These are phyloP conservation scores for Phoma herbarum DNA, from an alignment of 2,329 filamentous ascomycete genomes.

Conservation along the genomic window DNA sequence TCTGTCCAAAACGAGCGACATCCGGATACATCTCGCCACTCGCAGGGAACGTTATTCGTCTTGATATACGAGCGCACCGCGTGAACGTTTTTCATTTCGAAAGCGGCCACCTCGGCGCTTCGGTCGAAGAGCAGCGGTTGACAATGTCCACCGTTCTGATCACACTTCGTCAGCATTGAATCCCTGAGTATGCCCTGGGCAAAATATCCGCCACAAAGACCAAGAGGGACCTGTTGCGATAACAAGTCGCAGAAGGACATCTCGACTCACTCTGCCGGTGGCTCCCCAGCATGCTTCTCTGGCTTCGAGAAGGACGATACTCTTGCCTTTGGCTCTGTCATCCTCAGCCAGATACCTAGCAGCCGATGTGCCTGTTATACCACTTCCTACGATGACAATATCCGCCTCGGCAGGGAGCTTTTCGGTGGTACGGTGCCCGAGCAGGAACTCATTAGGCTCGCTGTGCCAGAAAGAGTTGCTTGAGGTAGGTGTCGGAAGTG, in stretches of 20 bases:
- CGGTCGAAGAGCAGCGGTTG: conserved; percentile 73
- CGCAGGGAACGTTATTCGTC: conserved; percentile 69
- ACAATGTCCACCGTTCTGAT: conserved; percentile 69
- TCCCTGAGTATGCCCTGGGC: neutral
- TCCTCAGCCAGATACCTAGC: conserved; percentile 67
- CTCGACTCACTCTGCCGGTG: conserved; percentile 73
- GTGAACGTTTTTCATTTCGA: conserved; percentile 75
- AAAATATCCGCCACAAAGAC: too few species aligned
- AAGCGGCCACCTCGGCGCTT: conserved; percentile 69
- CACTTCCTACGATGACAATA: conserved; percentile 76
- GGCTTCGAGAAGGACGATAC: conserved; percentile 78
- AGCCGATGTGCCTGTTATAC: conserved; percentile 78
- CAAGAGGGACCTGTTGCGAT: neutral
- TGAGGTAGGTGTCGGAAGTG: conserved; percentile 67
- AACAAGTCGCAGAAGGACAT: neutral
- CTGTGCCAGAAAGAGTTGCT: conserved; percentile 78
- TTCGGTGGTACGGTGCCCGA: conserved; percentile 73
- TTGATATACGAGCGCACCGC: conserved; percentile 67
- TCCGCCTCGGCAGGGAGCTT: conserved; percentile 70
- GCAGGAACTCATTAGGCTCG: conserved; percentile 69
- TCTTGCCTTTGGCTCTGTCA: conserved; percentile 55
- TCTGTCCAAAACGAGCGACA: conserved; percentile 70
- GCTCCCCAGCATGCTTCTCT: conserved; percentile 83
- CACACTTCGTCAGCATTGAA: neutral
- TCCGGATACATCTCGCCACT: conserved; percentile 71